phyloP scores from a whole-genome alignment of 345 rosid genomes.

The Lumnitzera racemosa region DNA sequence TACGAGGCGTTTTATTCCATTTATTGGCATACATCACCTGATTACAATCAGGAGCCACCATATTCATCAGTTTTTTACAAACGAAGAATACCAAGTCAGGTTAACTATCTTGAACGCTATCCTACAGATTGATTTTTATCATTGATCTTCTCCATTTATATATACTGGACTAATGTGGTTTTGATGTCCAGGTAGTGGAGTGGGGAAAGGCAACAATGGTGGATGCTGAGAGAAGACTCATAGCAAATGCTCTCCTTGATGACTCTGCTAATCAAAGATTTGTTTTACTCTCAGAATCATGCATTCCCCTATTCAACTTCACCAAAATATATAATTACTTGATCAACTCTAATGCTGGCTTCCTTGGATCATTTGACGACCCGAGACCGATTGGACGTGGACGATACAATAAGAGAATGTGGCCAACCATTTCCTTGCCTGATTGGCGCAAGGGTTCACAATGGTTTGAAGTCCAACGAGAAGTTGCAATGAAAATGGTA shows the following conservation, averaged over 20 bases:
- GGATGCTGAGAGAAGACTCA: slow-evolving; percentile 75
- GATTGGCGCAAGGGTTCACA: slow-evolving; percentile 93
- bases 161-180: not conserved
- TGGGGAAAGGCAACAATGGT: slow-evolving; percentile 83
- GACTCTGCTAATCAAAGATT: slow-evolving; percentile 54
- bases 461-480: slow-evolving; percentile 71
- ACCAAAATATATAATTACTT: slow-evolving; percentile 55
- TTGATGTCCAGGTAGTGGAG: slow-evolving; percentile 39
- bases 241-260: slow-evolving; percentile 77
- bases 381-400: slow-evolving; percentile 54
- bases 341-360: slow-evolving; percentile 33
- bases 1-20: slow-evolving; percentile 51
- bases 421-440: slow-evolving; percentile 32
- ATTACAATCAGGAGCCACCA: slow-evolving; percentile 28
- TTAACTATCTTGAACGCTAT: slow-evolving; percentile 8
- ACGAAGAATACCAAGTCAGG: slow-evolving; percentile 81
- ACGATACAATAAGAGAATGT: slow-evolving; percentile 48
- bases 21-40: slow-evolving; percentile 61
- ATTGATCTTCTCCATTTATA: not conserved
- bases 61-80: slow-evolving; percentile 41
- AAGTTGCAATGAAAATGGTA: slow-evolving; percentile 47
- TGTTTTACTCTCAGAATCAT: slow-evolving; percentile 69
- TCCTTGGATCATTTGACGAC: slow-evolving; percentile 54
- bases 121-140: not conserved
- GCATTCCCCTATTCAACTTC: slow-evolving; percentile 83